A percentile compares a stretch with the other conserved stretches of the same genome.
Conservation (phyloP, 1,139 yeast species). For the Yamadazyma blattariae region DNA sequence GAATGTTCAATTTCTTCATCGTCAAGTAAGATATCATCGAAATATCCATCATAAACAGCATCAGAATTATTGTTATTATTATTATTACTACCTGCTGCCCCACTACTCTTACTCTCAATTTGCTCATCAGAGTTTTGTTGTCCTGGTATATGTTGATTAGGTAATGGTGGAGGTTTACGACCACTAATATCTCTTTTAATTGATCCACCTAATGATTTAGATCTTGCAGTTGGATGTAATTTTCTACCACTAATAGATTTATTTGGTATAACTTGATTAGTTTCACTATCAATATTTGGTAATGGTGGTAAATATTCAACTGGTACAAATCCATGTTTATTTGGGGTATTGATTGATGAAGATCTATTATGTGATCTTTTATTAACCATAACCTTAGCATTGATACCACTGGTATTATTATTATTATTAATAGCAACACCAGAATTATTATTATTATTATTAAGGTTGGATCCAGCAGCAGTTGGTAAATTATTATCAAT, state of each 20-base stretch:
- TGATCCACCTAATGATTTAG: constrained; percentile 81
- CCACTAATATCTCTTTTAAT: constrained; percentile 50
- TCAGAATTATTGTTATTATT: constrained; percentile 8
- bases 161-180: constrained; percentile 50
- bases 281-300: constrained; percentile 37
- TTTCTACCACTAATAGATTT: constrained; percentile 13
- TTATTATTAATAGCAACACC: constrained; percentile 2
- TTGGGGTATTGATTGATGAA: constrained; percentile 23
- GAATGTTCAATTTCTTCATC: constrained; percentile 27
- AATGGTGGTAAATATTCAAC: constrained; percentile 50
- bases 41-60: constrained; percentile 47
- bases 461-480: constrained; percentile 1
- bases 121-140: constrained; percentile 44
- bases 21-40: constrained; percentile 60
- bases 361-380: constrained; percentile 27
- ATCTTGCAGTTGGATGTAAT: constrained; percentile 82
- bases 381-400: constrained; percentile 1
- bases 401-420: no score
- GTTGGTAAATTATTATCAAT: constrained; percentile 9
- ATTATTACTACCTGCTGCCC: not conserved
- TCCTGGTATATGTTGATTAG: constrained; percentile 35
- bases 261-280: constrained; percentile 19
- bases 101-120: constrained; percentile 13
- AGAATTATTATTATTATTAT: constrained; percentile 5
- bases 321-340: constrained; percentile 43